phyloP scores from a whole-genome alignment of 2,329 filamentous ascomycete genomes.

The Ophiocordyceps robertsii region DNA sequence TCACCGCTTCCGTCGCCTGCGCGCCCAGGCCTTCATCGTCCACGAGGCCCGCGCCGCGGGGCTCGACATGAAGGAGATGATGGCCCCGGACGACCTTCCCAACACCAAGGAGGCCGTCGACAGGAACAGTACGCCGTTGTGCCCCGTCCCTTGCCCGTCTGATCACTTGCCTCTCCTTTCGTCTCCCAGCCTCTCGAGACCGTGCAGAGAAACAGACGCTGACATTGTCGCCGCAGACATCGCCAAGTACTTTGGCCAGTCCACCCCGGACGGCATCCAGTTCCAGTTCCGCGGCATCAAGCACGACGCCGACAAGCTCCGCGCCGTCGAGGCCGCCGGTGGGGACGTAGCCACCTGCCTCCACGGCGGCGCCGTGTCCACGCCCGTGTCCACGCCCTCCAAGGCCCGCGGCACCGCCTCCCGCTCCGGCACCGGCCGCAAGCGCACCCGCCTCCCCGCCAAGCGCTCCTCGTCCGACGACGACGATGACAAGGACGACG shows the following conservation, averaged over 20 bases:
- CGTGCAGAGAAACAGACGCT: not conserved
- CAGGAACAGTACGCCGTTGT: conserved; percentile 24
- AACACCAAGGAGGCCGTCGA: conserved; percentile 23
- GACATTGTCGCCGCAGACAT: conserved; percentile 30
- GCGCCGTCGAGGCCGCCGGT: conserved; percentile 27
- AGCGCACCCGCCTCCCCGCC: conserved; percentile 10
- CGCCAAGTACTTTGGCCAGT: conserved; percentile 45
- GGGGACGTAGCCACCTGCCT: conserved; percentile 31
- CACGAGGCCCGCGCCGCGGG: conserved; percentile 18
- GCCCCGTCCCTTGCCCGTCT: not conserved
- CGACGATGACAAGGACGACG: conserved; percentile 13
- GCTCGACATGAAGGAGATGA: conserved; percentile 29
- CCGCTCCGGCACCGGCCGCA: conserved; percentile 11
- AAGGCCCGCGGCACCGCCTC: conserved; percentile 8
- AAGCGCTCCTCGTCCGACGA: conserved; percentile 14
- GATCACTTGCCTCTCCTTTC: not conserved
- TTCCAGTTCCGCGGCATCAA: conserved; percentile 48
- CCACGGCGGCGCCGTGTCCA: conserved; percentile 10
- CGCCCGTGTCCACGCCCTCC: conserved; percentile 15
- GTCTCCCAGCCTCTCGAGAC: not conserved
- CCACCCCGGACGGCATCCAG: conserved; percentile 41
- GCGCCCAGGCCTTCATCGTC: conserved; percentile 26
- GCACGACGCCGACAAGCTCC: conserved; percentile 34
- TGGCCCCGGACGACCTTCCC: conserved; percentile 20
- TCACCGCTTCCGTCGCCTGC: conserved; percentile 36